Base-by-base conservation (phyloP, 768 basidiomycete genomes). In the Gloeostereum incarnatum region DNA sequence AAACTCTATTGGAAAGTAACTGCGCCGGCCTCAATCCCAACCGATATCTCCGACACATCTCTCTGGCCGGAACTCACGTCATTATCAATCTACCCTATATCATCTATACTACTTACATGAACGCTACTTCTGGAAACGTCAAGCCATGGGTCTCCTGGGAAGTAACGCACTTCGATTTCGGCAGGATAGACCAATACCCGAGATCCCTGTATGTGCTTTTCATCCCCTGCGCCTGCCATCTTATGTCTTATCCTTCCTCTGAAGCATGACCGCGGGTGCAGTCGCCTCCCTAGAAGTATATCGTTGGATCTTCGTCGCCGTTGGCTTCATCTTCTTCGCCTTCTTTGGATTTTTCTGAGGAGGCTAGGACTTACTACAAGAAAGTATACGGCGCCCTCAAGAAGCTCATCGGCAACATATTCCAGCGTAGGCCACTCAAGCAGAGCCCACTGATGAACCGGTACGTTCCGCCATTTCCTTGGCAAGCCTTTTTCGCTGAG, bases 321-420 rank as follows among this genome's bases (percentile, higher is more conserved):
- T 67, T 45, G 69, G 73, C 3, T 54, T 79, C 42, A 11, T 71
- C 31, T 82, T 83, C 61, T 83, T 82, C 49, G 54, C 52, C 14
- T 73, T 78, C 61, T 83, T 84, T 48, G 80, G 78, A 1, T 66
- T 71, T 80, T 36, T 73, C 71, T 6, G 65, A 68, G 17, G 81
- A 81, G 49, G 77, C 79, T 18, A 59, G 63, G 41, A 68, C 61
- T 48, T 57, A 74, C 45, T 81, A 81, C 48, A n/a, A n/a, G n/a
- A n/a, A n/a, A n/a, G n/a, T n/a, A n/a, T n/a, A n/a, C n/a, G n/a
- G n/a, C n/a, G n/a, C n/a, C n/a, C n/a, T n/a, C n/a, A n/a, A n/a
- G n/a, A n/a, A n/a, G n/a, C n/a, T n/a, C n/a, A n/a, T n/a, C n/a
- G n/a, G n/a, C n/a, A n/a, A n/a, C n/a, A n/a, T n/a, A n/a, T n/a